Evolutionary conservation across 2,329 filamentous ascomycete genomes (phyloP).

Genomic region (Bipolaris bicolor): DNA sequence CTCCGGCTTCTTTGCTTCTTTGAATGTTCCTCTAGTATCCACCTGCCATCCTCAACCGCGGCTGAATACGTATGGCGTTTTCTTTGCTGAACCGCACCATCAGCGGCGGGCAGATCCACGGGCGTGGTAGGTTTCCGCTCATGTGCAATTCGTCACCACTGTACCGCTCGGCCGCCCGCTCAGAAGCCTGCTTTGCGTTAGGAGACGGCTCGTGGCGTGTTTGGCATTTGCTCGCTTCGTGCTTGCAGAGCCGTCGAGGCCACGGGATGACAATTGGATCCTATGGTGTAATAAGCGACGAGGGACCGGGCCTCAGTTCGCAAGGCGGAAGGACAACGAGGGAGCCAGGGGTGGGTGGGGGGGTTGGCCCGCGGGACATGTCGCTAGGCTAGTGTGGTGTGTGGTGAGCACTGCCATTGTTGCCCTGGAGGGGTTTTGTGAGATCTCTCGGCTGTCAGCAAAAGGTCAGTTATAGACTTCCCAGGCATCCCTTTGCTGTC

Average conservation of each 20-base stretch:
- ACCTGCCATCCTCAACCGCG: too few relatives aligned
- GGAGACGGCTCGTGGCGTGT: background rate
- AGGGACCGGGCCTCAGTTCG: background rate
- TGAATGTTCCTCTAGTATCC: too few relatives aligned
- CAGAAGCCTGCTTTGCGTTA: constrained; percentile 5
- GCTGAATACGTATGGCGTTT: too few relatives aligned
- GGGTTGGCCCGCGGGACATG: background rate
- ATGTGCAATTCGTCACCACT: too few relatives aligned
- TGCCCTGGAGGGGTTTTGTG: constrained; percentile 1
- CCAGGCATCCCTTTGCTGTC: background rate
- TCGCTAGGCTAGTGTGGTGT: background rate
- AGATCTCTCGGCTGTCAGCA: background rate
- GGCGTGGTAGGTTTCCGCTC: background rate
- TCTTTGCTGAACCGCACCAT: too few relatives aligned
- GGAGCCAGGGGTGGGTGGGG: background rate
- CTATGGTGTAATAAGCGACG: background rate
- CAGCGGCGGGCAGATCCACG: background rate
- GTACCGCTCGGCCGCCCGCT: background rate
- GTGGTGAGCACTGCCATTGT: background rate
- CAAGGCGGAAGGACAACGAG: background rate
- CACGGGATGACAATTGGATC: too few relatives aligned
- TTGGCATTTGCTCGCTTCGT: constrained; percentile 1
- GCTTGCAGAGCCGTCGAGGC: too few relatives aligned
- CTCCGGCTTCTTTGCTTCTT: too few relatives aligned
- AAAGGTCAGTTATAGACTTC: background rate